A percentile compares a stretch with the other conserved stretches of the same genome.
Evolutionary conservation across 176 grass and related monocot genomes (phyloP).

Genomic region (Aechmea fasciata): DNA sequence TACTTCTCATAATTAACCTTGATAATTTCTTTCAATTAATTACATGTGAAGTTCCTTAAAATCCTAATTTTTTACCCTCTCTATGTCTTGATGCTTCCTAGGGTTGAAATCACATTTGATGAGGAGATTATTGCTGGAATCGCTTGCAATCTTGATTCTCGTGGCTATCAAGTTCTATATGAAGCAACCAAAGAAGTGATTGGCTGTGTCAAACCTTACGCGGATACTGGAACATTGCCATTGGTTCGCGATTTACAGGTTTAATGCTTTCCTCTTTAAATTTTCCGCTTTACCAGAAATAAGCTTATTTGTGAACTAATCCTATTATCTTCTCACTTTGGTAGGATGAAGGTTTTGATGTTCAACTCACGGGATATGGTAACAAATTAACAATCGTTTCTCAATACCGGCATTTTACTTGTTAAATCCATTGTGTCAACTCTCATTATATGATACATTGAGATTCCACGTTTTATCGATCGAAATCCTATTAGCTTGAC

Average conservation of each 20-base stretch:
- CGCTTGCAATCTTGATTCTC: conserved; percentile 75
- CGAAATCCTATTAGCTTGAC: too few species aligned
- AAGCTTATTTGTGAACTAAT: conserved; percentile 22
- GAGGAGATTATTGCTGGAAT: conserved; percentile 77
- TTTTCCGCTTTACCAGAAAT: background rate
- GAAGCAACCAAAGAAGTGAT: conserved; percentile 88
- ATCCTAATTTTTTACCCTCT: background rate
- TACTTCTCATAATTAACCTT: conserved; percentile 6
- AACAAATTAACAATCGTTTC: conserved; percentile 4
- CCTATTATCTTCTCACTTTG: conserved; percentile 14
- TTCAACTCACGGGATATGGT: conserved; percentile 92
- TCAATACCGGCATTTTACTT: too few species aligned
- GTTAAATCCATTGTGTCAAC: too few species aligned
- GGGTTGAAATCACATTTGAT: conserved; percentile 59
- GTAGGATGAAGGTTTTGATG: conserved; percentile 97
- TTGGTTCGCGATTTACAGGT: too few species aligned
- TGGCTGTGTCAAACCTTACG: too few species aligned
- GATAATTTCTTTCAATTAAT: background rate
- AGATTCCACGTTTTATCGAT: too few species aligned
- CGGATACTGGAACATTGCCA: too few species aligned
- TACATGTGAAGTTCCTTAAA: background rate
- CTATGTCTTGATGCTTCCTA: conserved; percentile 15
- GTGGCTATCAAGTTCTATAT: conserved; percentile 67
- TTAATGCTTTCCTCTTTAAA: too few species aligned
- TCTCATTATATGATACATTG: too few species aligned